A percentile compares a stretch with the other conserved stretches of the same genome.
Conservation (phyloP, 2,329 filamentous ascomycete species). For the Penicillium sp. region DNA sequence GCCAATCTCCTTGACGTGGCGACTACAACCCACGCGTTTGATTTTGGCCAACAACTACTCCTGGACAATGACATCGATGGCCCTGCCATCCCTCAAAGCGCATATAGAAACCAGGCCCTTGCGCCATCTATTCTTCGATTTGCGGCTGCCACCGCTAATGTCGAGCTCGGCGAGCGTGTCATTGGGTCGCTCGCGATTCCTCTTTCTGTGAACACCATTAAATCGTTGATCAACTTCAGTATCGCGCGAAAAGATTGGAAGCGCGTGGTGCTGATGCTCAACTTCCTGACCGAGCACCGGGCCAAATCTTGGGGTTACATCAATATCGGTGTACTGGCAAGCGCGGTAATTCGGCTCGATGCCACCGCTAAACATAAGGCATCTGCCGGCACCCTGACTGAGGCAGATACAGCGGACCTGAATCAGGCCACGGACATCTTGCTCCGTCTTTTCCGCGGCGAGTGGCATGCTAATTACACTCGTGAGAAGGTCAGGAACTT, state of each 20-base stretch:
- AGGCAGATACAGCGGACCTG: slow-evolving; percentile 17
- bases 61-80: slow-evolving; percentile 54
- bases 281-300: slow-evolving; percentile 34
- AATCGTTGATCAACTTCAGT: slow-evolving; percentile 36
- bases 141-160: slow-evolving; percentile 50
- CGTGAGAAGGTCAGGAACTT: slow-evolving; percentile 20
- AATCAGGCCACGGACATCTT: slow-evolving; percentile 32
- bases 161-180: slow-evolving; percentile 29
- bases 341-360: slow-evolving; percentile 43
- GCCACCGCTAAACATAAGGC: slow-evolving; percentile 18
- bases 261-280: slow-evolving; percentile 30
- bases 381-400: slow-evolving; percentile 1
- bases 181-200: slow-evolving; percentile 32
- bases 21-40: slow-evolving; percentile 46
- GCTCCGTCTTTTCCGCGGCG: slow-evolving; percentile 34
- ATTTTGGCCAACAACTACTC: slow-evolving; percentile 55
- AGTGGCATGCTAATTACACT: slow-evolving; percentile 28
- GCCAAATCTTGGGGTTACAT: slow-evolving; percentile 39
- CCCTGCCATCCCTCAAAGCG: slow-evolving; percentile 47
- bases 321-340: slow-evolving; percentile 37
- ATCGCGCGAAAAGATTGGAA: slow-evolving; percentile 37
- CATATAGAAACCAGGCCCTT: slow-evolving; percentile 50
- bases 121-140: slow-evolving; percentile 55
- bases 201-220: slow-evolving; percentile 36
- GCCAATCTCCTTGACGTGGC: slow-evolving; percentile 53